Evolutionary conservation across 495 filamentous ascomycete genomes (phyloP).

Genomic region (Penicillium cataractarum): DNA sequence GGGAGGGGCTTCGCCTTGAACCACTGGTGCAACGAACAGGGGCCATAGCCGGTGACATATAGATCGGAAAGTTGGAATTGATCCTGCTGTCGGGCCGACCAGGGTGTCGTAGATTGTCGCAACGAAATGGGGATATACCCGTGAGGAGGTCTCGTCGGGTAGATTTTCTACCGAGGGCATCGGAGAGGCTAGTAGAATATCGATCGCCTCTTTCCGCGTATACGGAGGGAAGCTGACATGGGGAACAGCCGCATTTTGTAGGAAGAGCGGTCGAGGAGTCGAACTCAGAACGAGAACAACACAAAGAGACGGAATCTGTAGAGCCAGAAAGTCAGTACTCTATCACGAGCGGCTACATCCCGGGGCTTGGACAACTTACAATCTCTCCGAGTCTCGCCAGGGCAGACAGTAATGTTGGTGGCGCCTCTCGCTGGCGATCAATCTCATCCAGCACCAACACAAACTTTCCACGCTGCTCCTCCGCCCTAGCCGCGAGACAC

Average conservation of each 20-base stretch:
- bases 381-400: constrained; percentile 77
- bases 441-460: constrained; percentile 90
- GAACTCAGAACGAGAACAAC: constrained; percentile 75
- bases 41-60: constrained; percentile 73
- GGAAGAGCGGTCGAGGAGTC: constrained; percentile 67
- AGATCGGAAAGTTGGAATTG: constrained; percentile 43
- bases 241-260: constrained; percentile 72
- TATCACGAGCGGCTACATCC: not conserved
- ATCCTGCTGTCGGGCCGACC: constrained; percentile 49
- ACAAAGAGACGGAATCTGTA: constrained; percentile 77
- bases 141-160: constrained; percentile 32
- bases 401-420: constrained; percentile 80
- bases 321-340: constrained; percentile 18
- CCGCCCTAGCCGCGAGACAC: constrained; percentile 39
- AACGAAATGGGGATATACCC: constrained; percentile 49
- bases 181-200: constrained; percentile 63
- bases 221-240: constrained; percentile 87
- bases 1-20: constrained; percentile 39
- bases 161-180: constrained; percentile 39
- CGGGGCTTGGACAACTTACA: constrained; percentile 49
- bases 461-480: constrained; percentile 56
- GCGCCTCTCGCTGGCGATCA: constrained; percentile 80
- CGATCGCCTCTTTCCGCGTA: constrained; percentile 73
- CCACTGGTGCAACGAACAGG: constrained; percentile 64
- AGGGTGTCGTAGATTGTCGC: constrained; percentile 46